Percentiles rank a stretch among this genome's conserved stretches.
phyloP scores from a whole-genome alignment of 805 yeast species.

The Zygoascus tannicola region DNA sequence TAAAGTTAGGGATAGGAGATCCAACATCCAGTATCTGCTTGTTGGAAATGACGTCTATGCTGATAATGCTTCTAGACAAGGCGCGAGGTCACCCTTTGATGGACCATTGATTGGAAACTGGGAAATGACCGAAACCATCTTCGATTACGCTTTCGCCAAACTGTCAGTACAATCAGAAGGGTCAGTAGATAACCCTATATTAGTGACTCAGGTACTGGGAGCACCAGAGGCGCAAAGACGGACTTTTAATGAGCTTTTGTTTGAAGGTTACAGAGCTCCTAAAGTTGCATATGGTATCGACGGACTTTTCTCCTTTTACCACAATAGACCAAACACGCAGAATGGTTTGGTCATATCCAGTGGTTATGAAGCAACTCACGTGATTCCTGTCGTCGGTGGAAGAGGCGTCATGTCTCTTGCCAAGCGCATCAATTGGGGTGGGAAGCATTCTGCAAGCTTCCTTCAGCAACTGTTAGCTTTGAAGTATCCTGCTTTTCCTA shows the following conservation, averaged over 20 bases:
- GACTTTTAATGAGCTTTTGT: slow-evolving; percentile 70
- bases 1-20: slow-evolving; percentile 67
- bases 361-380: slow-evolving; percentile 73
- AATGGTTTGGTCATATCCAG: slow-evolving; percentile 71
- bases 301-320: slow-evolving; percentile 64
- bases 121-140: slow-evolving; percentile 75
- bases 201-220: slow-evolving; percentile 71
- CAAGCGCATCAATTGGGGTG: slow-evolving; percentile 90
- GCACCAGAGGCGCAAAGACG: slow-evolving; percentile 60
- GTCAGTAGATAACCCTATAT: slow-evolving; percentile 64
- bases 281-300: slow-evolving; percentile 75
- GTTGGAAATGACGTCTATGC: slow-evolving; percentile 75
- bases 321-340: slow-evolving; percentile 38
- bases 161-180: slow-evolving; percentile 52
- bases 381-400: slow-evolving; percentile 75
- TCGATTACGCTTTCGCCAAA: slow-evolving; percentile 79
- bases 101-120: slow-evolving; percentile 83
- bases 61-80: slow-evolving; percentile 60
- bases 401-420: slow-evolving; percentile 55
- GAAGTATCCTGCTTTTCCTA: slow-evolving; percentile 89
- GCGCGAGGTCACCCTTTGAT: slow-evolving; percentile 74
- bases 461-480: slow-evolving; percentile 54
- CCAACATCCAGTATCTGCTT: slow-evolving; percentile 45
- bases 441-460: slow-evolving; percentile 58
- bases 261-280: slow-evolving; percentile 74